A percentile compares a stretch with the other conserved stretches of the same genome.
Evolutionary conservation across 2,329 filamentous ascomycete genomes (phyloP).

Genomic region (Beauveria asiatica): DNA sequence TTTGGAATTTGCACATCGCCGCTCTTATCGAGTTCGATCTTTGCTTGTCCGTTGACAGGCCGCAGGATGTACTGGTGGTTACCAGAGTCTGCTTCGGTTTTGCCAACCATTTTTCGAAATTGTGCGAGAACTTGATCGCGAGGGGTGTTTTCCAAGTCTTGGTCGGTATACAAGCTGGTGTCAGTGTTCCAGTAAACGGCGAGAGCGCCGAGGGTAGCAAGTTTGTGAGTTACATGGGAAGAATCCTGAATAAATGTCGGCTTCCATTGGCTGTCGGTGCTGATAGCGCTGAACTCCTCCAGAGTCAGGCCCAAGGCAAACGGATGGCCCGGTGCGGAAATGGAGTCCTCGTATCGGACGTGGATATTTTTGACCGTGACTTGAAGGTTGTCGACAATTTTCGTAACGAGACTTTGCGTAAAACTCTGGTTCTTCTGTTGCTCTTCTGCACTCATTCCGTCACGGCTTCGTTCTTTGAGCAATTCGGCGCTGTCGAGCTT

Average conservation of each 20-base stretch:
- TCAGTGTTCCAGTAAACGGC: slow-evolving; percentile 99
- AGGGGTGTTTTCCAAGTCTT: slow-evolving; percentile 47
- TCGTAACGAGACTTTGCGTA: slow-evolving; percentile 86
- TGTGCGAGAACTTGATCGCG: slow-evolving; percentile 71
- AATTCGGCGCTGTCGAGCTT: slow-evolving; percentile 95
- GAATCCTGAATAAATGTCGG: slow-evolving; percentile 93
- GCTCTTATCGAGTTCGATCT: slow-evolving; percentile 90
- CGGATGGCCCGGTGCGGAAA: slow-evolving; percentile 88
- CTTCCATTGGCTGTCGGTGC: slow-evolving; percentile 89
- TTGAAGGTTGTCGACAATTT: slow-evolving; percentile 97
- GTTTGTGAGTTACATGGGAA: slow-evolving; percentile 76
- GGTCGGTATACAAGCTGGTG: slow-evolving; percentile 54
- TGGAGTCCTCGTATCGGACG: slow-evolving; percentile 93
- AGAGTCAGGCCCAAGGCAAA: slow-evolving; percentile 89
- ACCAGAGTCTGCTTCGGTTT: slow-evolving; percentile 47
- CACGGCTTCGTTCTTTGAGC: slow-evolving; percentile 82
- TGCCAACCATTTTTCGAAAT: slow-evolving; percentile 74
- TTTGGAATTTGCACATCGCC: slow-evolving; percentile 71
- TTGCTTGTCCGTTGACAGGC: slow-evolving; percentile 89
- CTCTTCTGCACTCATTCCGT: slow-evolving; percentile 89
- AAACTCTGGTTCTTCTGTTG: slow-evolving; percentile 98
- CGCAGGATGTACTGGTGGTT: slow-evolving; percentile 91
- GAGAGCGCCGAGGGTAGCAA: slow-evolving; percentile 80
- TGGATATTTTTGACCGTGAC: slow-evolving; percentile 98
- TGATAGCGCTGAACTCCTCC: slow-evolving; percentile 93